Evolutionary conservation across 306 rosid species (phyloP), one percentile per base, ranked within the genome.

Genomic region (Sechiopsis laciniata): DNA sequence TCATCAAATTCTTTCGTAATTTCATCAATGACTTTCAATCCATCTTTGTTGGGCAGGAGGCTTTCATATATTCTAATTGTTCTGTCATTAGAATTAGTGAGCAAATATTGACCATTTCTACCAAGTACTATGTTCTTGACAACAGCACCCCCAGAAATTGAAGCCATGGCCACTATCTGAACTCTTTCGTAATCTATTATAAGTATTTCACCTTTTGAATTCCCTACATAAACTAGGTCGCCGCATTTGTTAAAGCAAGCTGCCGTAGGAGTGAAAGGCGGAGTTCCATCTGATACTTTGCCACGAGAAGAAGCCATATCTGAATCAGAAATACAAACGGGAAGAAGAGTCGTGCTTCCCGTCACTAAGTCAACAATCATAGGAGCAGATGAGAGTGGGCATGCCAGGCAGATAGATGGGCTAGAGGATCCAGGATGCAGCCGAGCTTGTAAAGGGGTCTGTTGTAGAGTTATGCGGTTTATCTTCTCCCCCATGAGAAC

Each of bases 161-260:
- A 91, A 86, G 88, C 85, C 87, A 94, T 56, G 50, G 91, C 97
- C 55, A 68, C 75, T 69, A 91, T 88, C 77, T 79, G 85, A 64
- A 78, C 75, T 48, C 68, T 78, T 76, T 81, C 84, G 53, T 85
- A 76, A 78, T 94, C 95, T 71, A 85, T 83, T 60, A 94, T 48
- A 73, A 94, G 96, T 80, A 94, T 89, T 85, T 94, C 99, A 51
- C 99, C 99, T 78, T 94, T 94, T 40, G 97, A 94, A 89, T 91
- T 94, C 76, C 97, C 99, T 51, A 90, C 88, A 80, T 91, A 94
- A 75, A 94, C 88, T 78, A 94, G 77, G 62, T 83, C 86, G 6
- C 99, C 99, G 71, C 70, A 74, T 80, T 94, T 94, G 76, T 87
- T 88, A 79, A 91, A 94, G 80, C 99, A 94, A 26, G 99, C 97